Percentiles rank a stretch among this genome's conserved stretches.
These are phyloP conservation scores for Ustilago loliicola DNA, from an alignment of 1,284 basidiomycete species.

Conservation along the genomic window DNA sequence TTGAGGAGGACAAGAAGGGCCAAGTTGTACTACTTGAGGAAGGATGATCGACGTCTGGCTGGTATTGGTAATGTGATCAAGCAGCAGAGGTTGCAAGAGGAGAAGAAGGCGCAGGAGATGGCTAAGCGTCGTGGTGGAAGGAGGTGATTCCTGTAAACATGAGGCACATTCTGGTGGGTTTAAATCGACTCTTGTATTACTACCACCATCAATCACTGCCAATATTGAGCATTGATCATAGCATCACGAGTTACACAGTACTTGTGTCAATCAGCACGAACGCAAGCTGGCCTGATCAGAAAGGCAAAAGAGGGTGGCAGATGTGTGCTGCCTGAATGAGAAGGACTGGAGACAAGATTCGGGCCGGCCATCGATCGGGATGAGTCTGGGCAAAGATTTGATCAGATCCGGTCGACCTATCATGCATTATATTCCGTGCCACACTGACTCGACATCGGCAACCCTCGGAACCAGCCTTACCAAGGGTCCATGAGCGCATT, in stretches of 20 bases:
- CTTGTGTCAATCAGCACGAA: neutral
- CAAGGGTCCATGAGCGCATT: neutral
- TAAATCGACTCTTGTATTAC: neutral
- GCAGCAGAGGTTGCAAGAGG: constrained; percentile 52
- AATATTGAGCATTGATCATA: neutral
- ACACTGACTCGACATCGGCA: constrained; percentile 1
- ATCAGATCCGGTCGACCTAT: no score
- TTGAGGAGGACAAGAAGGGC: constrained; percentile 64
- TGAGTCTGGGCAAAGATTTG: no score
- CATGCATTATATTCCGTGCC: neutral
- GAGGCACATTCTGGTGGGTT: neutral
- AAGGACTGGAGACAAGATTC: no score
- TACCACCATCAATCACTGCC: neutral
- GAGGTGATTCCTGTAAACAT: constrained; percentile 14
- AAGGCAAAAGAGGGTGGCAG: neutral
- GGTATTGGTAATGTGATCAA: constrained; percentile 62
- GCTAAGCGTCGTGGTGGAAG: constrained; percentile 43
- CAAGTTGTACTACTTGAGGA: constrained; percentile 68
- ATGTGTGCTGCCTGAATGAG: no score
- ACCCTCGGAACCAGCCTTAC: neutral
- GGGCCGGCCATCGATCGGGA: no score
- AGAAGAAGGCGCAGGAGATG: constrained; percentile 50
- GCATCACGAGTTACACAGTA: neutral
- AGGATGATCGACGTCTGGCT: constrained; percentile 62
- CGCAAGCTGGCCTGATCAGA: neutral